Base-by-base conservation (phyloP, 805 yeast genomes). In the Clavispora fructus region DNA sequence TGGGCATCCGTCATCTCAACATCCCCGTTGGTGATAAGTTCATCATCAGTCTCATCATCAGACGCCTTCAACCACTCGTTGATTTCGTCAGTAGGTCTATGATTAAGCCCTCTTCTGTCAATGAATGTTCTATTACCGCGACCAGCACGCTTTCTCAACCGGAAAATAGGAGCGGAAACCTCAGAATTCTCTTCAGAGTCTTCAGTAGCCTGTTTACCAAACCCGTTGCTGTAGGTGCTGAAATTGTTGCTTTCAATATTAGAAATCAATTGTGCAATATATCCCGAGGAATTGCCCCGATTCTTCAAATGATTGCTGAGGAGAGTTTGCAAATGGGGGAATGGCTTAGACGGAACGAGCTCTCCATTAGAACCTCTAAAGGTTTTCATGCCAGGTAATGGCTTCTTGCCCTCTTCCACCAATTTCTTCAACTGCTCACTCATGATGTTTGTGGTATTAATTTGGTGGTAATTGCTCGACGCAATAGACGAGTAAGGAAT, bases 401-500 rank as follows among this genome's bases (percentile, higher is more conserved):
- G 74, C 33, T 62, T 61, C 43, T 71, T 71, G n/a, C 71, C 74
- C 27, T 70, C 78, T 44, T 78, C 73, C 29, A 73, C 52, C 26
- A 68, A 55, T 39, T 73, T 70, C 57, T 68, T 67, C 45, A 73
- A 58, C 5, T 56, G 53, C 32, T 77, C 76, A 41, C 62, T 62
- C 11, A 78, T 63, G 45, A 76, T 80, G 50, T 80, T 82, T 8
- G 83, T 73, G 35, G 81, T 76, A 56, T 82, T 80, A 48, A 82
- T 75, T 60, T 80, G 88, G 59, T 79, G 87, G 41, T 76, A 73
- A 12, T 85, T 78, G 1, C 87, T 76, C 0, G 90, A 79, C 1
- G 74, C 73, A 35, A 88, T 84, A 0, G 95, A 85, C 11, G 94
- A 83, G 60, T 85, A 87, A 3, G 95, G 92, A 1, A 87, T 74